These are phyloP conservation scores for Luvunga scandens DNA, from an alignment of 345 rosid genomes.

Conservation along the genomic window DNA sequence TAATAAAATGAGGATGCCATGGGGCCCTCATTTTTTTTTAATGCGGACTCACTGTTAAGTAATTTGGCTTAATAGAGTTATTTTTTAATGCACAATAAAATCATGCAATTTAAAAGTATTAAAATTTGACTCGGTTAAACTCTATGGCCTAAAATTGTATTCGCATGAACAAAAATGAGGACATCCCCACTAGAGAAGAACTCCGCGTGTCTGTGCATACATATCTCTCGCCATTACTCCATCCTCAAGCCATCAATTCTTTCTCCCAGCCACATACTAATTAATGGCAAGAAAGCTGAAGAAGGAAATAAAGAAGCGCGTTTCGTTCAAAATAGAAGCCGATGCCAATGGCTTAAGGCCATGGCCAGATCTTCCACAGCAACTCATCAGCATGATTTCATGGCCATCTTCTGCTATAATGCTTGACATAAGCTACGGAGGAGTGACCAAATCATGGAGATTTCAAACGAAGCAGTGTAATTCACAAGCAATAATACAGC, in stretches of 20 bases:
- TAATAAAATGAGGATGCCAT: no score
- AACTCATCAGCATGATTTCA: background rate
- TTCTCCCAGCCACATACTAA: no score
- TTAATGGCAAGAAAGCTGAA: background rate
- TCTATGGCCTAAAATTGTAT: no score
- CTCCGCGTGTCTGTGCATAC: no score
- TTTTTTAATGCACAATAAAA: no score
- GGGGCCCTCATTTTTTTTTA: no score
- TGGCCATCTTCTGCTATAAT: background rate
- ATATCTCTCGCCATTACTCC: background rate
- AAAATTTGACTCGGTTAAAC: no score
- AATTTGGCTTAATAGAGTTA: no score
- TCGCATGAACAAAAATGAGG: no score
- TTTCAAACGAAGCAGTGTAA: background rate
- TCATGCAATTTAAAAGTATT: no score
- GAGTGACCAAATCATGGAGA: background rate
- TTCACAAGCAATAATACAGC: background rate
- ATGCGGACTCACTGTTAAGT: no score
- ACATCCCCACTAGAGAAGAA: no score
- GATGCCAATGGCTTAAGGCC: background rate
- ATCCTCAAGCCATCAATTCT: background rate
- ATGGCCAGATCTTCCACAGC: background rate
- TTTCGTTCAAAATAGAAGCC: background rate
- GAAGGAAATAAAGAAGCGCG: background rate
- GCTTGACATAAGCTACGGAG: background rate